A percentile compares a stretch with the other conserved stretches of the same genome.
Conservation (phyloP, 2,329 filamentous ascomycete genomes). For the Aspergillus pseudotamarii region DNA sequence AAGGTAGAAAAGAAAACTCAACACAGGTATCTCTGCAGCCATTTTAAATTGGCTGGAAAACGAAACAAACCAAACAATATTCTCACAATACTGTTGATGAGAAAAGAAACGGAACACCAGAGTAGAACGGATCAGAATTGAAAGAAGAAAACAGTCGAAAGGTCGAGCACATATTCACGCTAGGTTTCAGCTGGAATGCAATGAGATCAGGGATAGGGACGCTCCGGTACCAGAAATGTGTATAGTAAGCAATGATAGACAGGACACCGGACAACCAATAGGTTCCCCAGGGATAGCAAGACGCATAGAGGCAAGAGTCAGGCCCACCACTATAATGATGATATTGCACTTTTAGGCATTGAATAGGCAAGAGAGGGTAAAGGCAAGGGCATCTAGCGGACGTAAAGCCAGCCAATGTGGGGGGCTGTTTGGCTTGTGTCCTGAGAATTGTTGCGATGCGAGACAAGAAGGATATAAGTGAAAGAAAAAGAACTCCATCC, state of each 20-base stretch:
- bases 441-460: conserved; percentile 24
- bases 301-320: conserved; percentile 1
- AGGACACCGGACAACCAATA: conserved; percentile 2
- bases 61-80: conserved; percentile 16
- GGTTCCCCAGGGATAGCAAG: background rate
- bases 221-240: conserved; percentile 19
- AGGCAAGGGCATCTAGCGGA: conserved; percentile 13
- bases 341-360: conserved; percentile 2
- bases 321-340: background rate
- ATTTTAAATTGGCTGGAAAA: conserved; percentile 26
- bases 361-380: conserved; percentile 3
- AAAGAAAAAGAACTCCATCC: conserved; percentile 31
- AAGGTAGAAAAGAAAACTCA: conserved; percentile 25
- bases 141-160: conserved; percentile 12
- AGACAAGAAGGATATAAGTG: conserved; percentile 10
- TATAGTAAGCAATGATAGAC: conserved; percentile 13
- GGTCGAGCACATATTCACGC: conserved; percentile 10
- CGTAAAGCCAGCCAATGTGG: conserved; percentile 21
- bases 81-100: conserved; percentile 19
- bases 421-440: conserved; percentile 19
- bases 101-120: conserved; percentile 10
- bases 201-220: conserved; percentile 8
- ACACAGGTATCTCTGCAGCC: conserved; percentile 40
- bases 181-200: conserved; percentile 16
- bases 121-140: conserved; percentile 9